Evolutionary conservation across 2,329 filamentous ascomycete species (phyloP).

Genomic region (Chaetomium sp.): DNA sequence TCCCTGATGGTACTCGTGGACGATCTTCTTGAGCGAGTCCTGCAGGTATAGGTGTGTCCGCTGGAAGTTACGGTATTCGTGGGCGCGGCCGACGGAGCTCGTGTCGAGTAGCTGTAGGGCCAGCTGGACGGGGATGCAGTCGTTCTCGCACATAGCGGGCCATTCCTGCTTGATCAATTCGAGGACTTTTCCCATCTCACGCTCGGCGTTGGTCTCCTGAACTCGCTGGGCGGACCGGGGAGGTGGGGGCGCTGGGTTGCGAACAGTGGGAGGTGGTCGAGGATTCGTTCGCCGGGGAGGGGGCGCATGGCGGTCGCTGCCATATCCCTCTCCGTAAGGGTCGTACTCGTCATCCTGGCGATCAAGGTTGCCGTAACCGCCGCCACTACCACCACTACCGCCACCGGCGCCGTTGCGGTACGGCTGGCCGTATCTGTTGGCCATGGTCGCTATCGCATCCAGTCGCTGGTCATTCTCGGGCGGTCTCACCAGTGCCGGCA

Average conservation of each 20-base stretch:
- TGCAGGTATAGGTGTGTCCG: conserved; percentile 87
- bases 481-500: not conserved
- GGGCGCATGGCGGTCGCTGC: conserved; percentile 47
- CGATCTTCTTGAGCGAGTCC: conserved; percentile 87
- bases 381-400: conserved; percentile 41
- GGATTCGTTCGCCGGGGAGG: conserved; percentile 37
- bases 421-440: conserved; percentile 53
- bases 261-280: conserved; percentile 32
- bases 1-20: conserved; percentile 97
- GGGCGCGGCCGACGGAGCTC: conserved; percentile 88
- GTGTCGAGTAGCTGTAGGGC: conserved; percentile 93
- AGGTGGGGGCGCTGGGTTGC: conserved; percentile 36
- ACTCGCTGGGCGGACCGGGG: conserved; percentile 39
- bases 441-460: conserved; percentile 46
- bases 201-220: conserved; percentile 51
- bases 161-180: conserved; percentile 85
- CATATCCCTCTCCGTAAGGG: conserved; percentile 51
- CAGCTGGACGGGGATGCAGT: conserved; percentile 90
- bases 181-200: conserved; percentile 66
- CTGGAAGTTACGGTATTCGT: conserved; percentile 83
- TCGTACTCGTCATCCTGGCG: conserved; percentile 53
- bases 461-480: conserved; percentile 29
- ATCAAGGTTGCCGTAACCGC: conserved; percentile 50
- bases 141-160: conserved; percentile 85
- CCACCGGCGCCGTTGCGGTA: conserved; percentile 51